Base-by-base conservation (phyloP, 2,329 filamentous ascomycete genomes). In the Geosmithia morbida region DNA sequence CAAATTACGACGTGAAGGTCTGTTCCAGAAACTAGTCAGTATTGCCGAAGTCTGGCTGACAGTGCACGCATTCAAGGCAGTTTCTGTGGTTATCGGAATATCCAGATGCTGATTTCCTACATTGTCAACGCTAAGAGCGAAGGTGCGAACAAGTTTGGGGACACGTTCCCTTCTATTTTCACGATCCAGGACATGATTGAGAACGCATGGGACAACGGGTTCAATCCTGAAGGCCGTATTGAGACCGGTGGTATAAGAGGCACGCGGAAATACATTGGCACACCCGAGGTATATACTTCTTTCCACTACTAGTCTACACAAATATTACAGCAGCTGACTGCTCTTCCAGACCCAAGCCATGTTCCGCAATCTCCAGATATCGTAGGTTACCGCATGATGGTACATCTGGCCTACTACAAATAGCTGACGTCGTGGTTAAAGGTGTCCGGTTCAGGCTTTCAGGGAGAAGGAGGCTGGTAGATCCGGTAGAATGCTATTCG, bases 201-300 rank as follows among this genome's bases (percentile, higher is more conserved):
- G 62, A 66, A 69, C 16, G 90, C 88, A 0, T 97, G 90, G 90
- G 86, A 94, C 57, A 72, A 72, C 58, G 88, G 85, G 1, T 87
- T 92, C 59, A 92, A 94, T 56, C 60, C 75, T 2, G 72, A 79
- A 43, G 87, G 85, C 3, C 75, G 86, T 33, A 59, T 77, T 2
- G 87, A 97, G 63, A 96, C 89, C 1, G 90, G 90, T 2, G 87
- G 88, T 1, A 85, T 97, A 52, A 78, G 71, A 52, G 82, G 82
- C n/a, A 95, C 89, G 0, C 78, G 92, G 50, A 97, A 96, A 62
- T 97, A 92, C 59, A 97, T 97, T 55, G 90, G 90, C 16, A 96
- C 90, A 1, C 81, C 87, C 8, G 90, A 97, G 70, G 85, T 86
- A 68, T 54, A 60, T 2, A n/a, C 18, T 18, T 3, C 14, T 37